Evolutionary conservation across 495 filamentous ascomycete genomes (phyloP), one percentile per base, ranked within the genome.

Genomic region (Aspergillus indologenus): DNA sequence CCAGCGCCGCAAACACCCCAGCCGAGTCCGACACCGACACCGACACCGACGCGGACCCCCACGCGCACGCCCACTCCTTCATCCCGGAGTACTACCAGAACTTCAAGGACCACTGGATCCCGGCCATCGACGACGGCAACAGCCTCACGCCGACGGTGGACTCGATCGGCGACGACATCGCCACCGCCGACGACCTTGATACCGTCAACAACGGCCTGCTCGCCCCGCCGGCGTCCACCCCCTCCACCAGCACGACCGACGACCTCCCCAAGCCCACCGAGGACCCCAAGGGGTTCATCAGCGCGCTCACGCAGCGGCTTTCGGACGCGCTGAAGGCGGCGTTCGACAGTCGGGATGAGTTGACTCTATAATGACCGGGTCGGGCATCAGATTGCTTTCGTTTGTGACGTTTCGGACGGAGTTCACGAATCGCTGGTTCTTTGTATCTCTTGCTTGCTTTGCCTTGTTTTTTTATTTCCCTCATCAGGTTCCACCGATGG

Each of bases 341-440:
- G 45, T n/a, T 71, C 23, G 59, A 75, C 60, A 71, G 70, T 26
- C 70, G 67, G 21, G 75, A 77, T 57, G 75, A 77, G 62, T 17
- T 68, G 48, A 61, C 56, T 8, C 47, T 75, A 54, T 23, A 56
- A 19, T 64, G 53, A 52, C 43, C 20, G 29, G 9, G 9, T 26
- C 12, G 8, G 20, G 19, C 7, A 48, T 20, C 6, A 14, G 2
- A 11, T 23, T 45, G 15, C 11, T 24, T 14, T 51, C 23, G n/a
- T 21, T 1, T 23, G 26, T 5, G 19, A 11, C 40, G 17, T 40
- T 53, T 18, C 9, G 9, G 11, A 1, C 2, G 5, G 47, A n/a
- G 12, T 24, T 50, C 20, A 17, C 3, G 23, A 5, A 8, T 1
- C 44, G 18, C 26, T 45, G 43, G 20, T 43, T 34, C 3, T 40